A percentile compares a stretch with the other conserved stretches of the same genome.
These are phyloP conservation scores for Luvunga scandens DNA, from an alignment of 345 rosid species.

Conservation along the genomic window DNA sequence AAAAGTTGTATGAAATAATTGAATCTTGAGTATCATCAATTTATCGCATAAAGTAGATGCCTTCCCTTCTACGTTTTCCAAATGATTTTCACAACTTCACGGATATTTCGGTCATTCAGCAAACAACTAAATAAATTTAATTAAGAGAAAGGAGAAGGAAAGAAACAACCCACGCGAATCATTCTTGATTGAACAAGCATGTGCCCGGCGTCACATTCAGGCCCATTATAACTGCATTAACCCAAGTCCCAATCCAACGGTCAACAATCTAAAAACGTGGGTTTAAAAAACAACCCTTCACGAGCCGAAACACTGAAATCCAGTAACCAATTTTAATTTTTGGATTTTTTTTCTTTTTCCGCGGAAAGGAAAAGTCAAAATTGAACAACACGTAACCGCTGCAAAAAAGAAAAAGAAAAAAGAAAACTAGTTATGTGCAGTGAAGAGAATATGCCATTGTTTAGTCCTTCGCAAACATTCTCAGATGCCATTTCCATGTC, in stretches of 20 bases:
- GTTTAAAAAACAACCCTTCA: not conserved
- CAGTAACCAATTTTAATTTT: not conserved
- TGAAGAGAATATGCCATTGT: constrained; percentile 32
- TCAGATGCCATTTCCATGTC: constrained; percentile 25
- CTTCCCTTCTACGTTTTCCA: too few species aligned
- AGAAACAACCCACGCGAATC: not conserved
- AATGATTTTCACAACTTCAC: too few species aligned
- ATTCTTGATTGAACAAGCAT: not conserved
- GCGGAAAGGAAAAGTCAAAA: not conserved
- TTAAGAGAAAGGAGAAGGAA: not conserved
- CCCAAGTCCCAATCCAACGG: not conserved
- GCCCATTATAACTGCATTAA: not conserved
- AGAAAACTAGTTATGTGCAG: not conserved
- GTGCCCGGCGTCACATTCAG: not conserved
- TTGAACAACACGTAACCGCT: not conserved
- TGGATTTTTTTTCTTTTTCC: not conserved
- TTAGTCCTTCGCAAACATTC: constrained; percentile 22
- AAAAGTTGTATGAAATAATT: too few species aligned
- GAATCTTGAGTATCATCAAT: too few species aligned
- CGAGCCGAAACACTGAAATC: not conserved
- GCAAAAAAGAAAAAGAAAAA: not conserved
- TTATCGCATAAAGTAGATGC: too few species aligned
- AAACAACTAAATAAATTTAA: not conserved
- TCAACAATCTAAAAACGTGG: not conserved
- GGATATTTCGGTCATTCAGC: too few species aligned